Conservation (phyloP, 306 rosid genomes). For the Vigna nakashimae region DNA sequence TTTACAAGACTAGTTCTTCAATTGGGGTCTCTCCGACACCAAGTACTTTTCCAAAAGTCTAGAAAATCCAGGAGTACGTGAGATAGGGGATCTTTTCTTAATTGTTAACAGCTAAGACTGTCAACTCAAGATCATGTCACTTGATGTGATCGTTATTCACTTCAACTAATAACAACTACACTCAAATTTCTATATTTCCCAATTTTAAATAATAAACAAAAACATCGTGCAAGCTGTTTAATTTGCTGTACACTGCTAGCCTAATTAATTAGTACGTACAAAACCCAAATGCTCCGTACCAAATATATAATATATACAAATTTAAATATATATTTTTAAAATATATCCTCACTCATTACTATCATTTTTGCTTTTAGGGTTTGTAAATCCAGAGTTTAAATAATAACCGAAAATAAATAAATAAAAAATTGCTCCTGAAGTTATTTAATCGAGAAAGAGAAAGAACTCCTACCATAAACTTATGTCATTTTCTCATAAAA, state of each 20-base stretch:
- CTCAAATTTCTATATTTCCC: neutral
- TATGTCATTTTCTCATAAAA: conserved; percentile 21
- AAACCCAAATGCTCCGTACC: neutral
- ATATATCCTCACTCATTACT: no score
- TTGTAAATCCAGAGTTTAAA: no score
- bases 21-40: conserved; percentile 42
- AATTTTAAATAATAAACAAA: no score
- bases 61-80: conserved; percentile 47
- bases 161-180: conserved; percentile 26
- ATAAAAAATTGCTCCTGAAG: no score
- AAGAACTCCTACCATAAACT: conserved; percentile 11
- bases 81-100: conserved; percentile 50
- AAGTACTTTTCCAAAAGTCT: neutral
- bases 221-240: conserved; percentile 35
- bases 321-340: no score
- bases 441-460: conserved; percentile 8
- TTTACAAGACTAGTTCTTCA: conserved; percentile 47
- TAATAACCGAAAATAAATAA: no score
- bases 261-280: conserved; percentile 23
- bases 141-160: conserved; percentile 39
- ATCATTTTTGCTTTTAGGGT: no score
- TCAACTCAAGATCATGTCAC: conserved; percentile 47
- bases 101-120: conserved; percentile 59
- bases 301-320: neutral
- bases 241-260: conserved; percentile 36